A percentile compares a stretch with the other conserved stretches of the same genome.
These are phyloP conservation scores for Pulveroboletus sp. DNA, from an alignment of 768 basidiomycete species.

Conservation along the genomic window DNA sequence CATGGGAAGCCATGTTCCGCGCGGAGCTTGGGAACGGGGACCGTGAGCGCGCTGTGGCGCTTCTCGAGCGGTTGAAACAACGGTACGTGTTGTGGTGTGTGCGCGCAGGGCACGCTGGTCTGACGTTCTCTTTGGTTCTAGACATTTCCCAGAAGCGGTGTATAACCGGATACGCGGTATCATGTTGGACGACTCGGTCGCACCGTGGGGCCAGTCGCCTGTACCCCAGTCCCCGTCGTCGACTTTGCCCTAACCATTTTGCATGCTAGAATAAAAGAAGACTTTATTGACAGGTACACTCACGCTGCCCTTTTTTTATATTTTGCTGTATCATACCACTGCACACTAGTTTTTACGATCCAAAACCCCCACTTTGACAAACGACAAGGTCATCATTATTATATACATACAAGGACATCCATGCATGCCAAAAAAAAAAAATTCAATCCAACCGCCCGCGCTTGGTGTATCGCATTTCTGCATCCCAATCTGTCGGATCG, in stretches of 20 bases:
- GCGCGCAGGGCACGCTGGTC: no score
- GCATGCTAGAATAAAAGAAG: no score
- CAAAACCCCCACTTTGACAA: neutral
- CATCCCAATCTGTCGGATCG: conserved; percentile 10
- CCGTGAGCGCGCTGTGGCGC: conserved; percentile 60
- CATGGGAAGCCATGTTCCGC: conserved; percentile 94
- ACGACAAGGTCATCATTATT: no score
- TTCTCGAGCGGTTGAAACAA: conserved; percentile 70
- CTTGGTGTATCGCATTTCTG: conserved; percentile 3
- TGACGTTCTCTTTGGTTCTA: conserved; percentile 27
- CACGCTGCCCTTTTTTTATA: neutral
- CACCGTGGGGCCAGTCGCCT: conserved; percentile 38
- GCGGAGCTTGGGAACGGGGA: conserved; percentile 83
- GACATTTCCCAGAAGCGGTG: conserved; percentile 76
- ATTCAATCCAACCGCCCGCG: conserved; percentile 20
- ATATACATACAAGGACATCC: neutral
- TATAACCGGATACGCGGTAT: conserved; percentile 79
- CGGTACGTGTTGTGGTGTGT: conserved; percentile 41
- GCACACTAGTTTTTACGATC: neutral
- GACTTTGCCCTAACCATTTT: neutral
- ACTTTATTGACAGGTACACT: no score
- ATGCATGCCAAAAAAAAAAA: no score
- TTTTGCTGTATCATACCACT: conserved; percentile 10
- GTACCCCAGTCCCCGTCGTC: conserved; percentile 1
- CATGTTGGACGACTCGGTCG: conserved; percentile 65